Percentiles rank a stretch among this genome's conserved stretches.
Conservation (phyloP, 2,329 filamentous ascomycete species). For the Periconia sp. region DNA sequence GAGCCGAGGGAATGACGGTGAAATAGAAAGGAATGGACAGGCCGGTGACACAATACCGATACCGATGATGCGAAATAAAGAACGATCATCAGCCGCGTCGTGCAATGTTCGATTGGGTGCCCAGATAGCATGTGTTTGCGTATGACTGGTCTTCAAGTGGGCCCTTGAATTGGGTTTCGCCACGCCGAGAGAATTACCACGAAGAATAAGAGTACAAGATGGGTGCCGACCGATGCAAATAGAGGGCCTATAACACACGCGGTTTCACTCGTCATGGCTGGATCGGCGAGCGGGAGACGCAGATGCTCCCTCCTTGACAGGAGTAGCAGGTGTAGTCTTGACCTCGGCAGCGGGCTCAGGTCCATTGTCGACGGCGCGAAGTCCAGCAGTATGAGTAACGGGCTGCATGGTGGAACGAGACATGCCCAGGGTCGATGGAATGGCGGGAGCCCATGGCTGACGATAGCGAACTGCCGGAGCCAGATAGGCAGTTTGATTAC, state of each 20-base stretch:
- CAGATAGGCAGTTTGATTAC: slow-evolving; percentile 13
- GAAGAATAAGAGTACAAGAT: slow-evolving; percentile 33
- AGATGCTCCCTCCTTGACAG: slow-evolving; percentile 30
- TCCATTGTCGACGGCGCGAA: slow-evolving; percentile 31
- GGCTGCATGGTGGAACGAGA: slow-evolving; percentile 33
- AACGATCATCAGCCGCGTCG: slow-evolving; percentile 11
- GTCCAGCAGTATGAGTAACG: slow-evolving; percentile 23
- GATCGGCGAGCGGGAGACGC: slow-evolving; percentile 26
- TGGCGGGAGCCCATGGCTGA: slow-evolving; percentile 37
- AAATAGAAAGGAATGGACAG: slow-evolving; percentile 4
- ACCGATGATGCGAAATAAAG: slow-evolving; percentile 12
- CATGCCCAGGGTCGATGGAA: slow-evolving; percentile 38
- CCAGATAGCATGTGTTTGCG: slow-evolving; percentile 14
- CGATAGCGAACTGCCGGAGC: slow-evolving; percentile 25
- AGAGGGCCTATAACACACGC: slow-evolving; percentile 1
- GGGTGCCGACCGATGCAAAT: slow-evolving; percentile 9
- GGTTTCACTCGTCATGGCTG: slow-evolving; percentile 28
- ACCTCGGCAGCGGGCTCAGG: slow-evolving; percentile 32
- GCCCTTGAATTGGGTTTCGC: slow-evolving; percentile 20
- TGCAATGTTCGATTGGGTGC: neutral
- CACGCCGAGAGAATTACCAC: slow-evolving; percentile 29
- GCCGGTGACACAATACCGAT: slow-evolving; percentile 7
- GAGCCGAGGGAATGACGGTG: neutral
- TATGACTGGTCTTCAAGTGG: slow-evolving; percentile 21
- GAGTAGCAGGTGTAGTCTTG: slow-evolving; percentile 38